phyloP scores from a whole-genome alignment of 1,139 yeast species.

The Sugiyamaella grinbergsii region DNA sequence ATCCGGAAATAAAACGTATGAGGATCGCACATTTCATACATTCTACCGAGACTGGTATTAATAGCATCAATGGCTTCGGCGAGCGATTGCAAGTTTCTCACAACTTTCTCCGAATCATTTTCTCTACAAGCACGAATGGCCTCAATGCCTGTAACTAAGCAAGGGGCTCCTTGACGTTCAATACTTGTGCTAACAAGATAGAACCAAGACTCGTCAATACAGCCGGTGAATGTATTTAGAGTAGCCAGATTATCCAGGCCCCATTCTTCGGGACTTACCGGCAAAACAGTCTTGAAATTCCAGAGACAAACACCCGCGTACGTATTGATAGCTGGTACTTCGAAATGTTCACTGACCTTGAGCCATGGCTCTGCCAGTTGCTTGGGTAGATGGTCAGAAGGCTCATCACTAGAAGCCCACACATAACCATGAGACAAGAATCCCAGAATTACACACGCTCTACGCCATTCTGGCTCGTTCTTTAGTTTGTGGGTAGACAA shows the following conservation, averaged over 20 bases:
- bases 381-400: constrained; percentile 66
- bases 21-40: constrained; percentile 96
- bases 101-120: constrained; percentile 47
- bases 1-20: constrained; percentile 83
- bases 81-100: constrained; percentile 55
- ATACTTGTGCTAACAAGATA: constrained; percentile 84
- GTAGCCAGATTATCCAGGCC: constrained; percentile 72
- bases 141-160: constrained; percentile 59
- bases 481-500: constrained; percentile 52
- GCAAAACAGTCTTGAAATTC: constrained; percentile 73
- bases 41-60: constrained; percentile 72
- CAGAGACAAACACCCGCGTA: constrained; percentile 87
- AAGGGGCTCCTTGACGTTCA: constrained; percentile 77
- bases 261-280: constrained; percentile 48
- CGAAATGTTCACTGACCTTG: constrained; percentile 57
- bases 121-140: constrained; percentile 61
- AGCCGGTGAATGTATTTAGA: constrained; percentile 83
- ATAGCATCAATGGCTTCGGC: constrained; percentile 77
- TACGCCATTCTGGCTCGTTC: constrained; percentile 56
- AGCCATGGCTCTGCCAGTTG: constrained; percentile 73
- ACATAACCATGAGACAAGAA: constrained; percentile 86
- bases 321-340: constrained; percentile 83
- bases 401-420: constrained; percentile 64
- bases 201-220: constrained; percentile 92
- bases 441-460: constrained; percentile 79